Base-by-base conservation (phyloP, 1,139 yeast species). In the Blastobotrys raffinosifermentans region DNA sequence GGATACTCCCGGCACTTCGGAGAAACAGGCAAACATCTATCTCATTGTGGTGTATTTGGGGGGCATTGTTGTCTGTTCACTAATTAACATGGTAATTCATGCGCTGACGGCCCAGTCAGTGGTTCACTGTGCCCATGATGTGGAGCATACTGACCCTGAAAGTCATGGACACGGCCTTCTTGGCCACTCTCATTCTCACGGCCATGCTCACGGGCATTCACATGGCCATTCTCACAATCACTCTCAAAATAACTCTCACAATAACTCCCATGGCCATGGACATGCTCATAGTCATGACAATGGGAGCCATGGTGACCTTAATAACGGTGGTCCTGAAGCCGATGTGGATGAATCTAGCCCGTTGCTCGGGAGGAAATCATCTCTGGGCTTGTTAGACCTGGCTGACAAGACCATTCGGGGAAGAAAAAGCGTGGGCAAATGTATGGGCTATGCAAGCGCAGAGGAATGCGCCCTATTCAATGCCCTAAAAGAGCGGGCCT, bases 51-150 rank as follows among this genome's bases (percentile, higher is more conserved):
- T 77, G 4, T 78, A 73, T 48, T 51, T 77, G 4, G 47, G 62
- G 1, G 97, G 97, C 1, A 72, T 81, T 3, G 35, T 64, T 1
- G 48, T 76, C 3, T 84, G 94, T 52, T 58, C 77, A 1, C 46
- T 61, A 2, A 63, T 89, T 45, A 87, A 87, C 55, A 59, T 67
- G 18, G 31, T 80, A 0, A 75, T 89, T 11, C 96, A 89, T 57
- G 59, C 76, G 29, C 58, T 80, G 38, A 85, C 96, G 2, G 76
- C 91, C 41, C 85, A 84, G 53, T 80, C 93, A 20, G 74, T 89
- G 19, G 85, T 89, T 0, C 96, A 87, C 54, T 87, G 96, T 58
- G 80, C 76, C 13, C 96, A 87, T 51, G n/a, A n/a, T n/a, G n/a
- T n/a, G n/a, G n/a, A n/a, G n/a, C n/a, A n/a, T n/a, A n/a, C n/a